phyloP scores from a whole-genome alignment of 140 eudicot species.

The Eryngium alpinum region DNA sequence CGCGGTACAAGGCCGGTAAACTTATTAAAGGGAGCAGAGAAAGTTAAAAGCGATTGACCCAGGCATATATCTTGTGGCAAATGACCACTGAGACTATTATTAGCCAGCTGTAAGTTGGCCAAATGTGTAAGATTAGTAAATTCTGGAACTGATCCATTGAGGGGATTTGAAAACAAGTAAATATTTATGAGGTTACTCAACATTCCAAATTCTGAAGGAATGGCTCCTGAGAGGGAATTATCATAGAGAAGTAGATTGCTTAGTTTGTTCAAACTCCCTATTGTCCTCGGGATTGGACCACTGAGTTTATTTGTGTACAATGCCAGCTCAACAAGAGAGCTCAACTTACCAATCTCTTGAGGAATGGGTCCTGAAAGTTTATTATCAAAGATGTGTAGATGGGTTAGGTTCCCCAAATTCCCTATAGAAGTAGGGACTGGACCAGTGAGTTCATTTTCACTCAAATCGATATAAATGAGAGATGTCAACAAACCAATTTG shows the following conservation, averaged over 20 bases:
- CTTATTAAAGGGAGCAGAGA: conserved; percentile 20
- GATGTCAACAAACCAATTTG: neutral
- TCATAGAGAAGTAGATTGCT: no score
- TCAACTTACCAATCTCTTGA: no score
- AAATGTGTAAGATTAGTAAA: conserved; percentile 27
- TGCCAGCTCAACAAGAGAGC: conserved; percentile 11
- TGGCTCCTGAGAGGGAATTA: no score
- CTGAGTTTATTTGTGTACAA: no score
- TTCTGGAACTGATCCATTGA: neutral
- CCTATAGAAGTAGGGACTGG: neutral
- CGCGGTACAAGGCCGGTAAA: conserved; percentile 29
- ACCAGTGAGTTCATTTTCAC: neutral
- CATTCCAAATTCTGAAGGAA: no score
- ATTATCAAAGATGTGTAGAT: neutral
- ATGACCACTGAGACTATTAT: conserved; percentile 29
- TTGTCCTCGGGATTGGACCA: no score
- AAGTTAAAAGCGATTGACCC: conserved; percentile 22
- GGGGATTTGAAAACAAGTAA: no score
- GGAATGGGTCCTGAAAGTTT: conserved; percentile 9
- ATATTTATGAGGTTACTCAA: no score
- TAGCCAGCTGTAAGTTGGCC: conserved; percentile 3
- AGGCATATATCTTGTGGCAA: conserved; percentile 31
- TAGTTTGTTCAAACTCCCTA: no score
- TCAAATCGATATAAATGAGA: neutral
- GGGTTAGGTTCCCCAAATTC: neutral